Conservation (phyloP, 225 moss, liverwort and hornwort genomes). For the Physcomitrellopsis africana region DNA sequence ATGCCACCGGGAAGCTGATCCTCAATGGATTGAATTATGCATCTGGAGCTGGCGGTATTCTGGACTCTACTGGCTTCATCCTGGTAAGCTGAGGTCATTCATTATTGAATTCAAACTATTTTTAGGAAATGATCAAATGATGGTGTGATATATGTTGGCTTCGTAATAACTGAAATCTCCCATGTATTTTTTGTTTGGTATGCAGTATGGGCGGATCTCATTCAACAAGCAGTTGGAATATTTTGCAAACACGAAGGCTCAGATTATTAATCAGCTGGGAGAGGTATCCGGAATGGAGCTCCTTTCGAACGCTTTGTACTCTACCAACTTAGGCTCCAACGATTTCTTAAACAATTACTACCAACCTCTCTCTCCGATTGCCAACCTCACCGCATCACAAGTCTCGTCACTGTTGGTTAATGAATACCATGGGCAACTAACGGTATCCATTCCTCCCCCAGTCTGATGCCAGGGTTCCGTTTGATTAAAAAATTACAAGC, state of each 20-base stretch:
- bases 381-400: constrained; percentile 20
- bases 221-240: constrained; percentile 61
- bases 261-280: constrained; percentile 51
- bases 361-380: constrained; percentile 44
- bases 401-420: constrained; percentile 29
- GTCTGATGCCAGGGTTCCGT: not conserved
- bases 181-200: not conserved
- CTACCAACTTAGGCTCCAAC: constrained; percentile 74
- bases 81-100: constrained; percentile 23
- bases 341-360: constrained; percentile 79
- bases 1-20: constrained; percentile 27
- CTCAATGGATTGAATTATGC: constrained; percentile 51
- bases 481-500: not conserved
- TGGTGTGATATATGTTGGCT: no score
- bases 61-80: constrained; percentile 43
- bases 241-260: constrained; percentile 51
- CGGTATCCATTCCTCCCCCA: not conserved
- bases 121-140: not conserved
- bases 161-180: no score
- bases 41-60: constrained; percentile 49
- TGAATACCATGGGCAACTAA: constrained; percentile 32
- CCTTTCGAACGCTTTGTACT: constrained; percentile 39
- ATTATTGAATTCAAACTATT: not conserved
- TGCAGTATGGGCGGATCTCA: constrained; percentile 42
- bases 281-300: constrained; percentile 35